Percentiles rank a stretch among this genome's conserved stretches.
phyloP scores from a whole-genome alignment of 441 rosid species.

The Erodium texanum region DNA sequence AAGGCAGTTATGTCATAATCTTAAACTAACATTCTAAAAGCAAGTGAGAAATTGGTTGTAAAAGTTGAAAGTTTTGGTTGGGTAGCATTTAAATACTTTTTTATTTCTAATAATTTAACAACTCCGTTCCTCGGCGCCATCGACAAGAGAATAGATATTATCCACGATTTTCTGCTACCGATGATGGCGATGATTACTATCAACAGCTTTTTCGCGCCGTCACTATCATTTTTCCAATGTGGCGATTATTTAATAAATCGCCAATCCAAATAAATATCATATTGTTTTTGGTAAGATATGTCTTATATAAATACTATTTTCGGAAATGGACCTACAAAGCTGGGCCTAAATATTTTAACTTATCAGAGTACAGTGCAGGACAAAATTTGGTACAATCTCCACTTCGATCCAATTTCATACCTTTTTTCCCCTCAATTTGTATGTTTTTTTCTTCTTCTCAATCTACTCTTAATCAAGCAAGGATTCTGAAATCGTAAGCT shows the following conservation, averaged over 20 bases:
- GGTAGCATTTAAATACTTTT: no score
- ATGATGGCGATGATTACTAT: neutral
- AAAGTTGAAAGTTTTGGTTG: no score
- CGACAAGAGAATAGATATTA: neutral
- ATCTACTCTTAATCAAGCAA: no score
- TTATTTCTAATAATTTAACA: neutral
- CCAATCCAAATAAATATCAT: neutral
- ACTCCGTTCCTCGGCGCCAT: neutral
- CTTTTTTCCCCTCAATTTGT: no score
- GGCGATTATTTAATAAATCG: neutral
- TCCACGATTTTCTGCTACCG: slow-evolving; percentile 1
- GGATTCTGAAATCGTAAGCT: no score
- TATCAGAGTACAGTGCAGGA: neutral
- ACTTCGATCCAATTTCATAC: no score
- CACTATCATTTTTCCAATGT: neutral
- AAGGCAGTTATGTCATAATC: neutral
- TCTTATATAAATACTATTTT: neutral
- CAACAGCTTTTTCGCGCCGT: neutral
- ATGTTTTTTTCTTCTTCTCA: no score
- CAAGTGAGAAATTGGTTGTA: no score
- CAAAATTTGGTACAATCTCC: neutral
- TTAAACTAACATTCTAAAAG: no score
- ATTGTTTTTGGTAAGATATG: neutral
- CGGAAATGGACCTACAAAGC: neutral
- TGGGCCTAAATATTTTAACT: neutral